A percentile compares a stretch with the other conserved stretches of the same genome.
Conservation (phyloP, 768 basidiomycete species). For the Galerina sulciceps region DNA sequence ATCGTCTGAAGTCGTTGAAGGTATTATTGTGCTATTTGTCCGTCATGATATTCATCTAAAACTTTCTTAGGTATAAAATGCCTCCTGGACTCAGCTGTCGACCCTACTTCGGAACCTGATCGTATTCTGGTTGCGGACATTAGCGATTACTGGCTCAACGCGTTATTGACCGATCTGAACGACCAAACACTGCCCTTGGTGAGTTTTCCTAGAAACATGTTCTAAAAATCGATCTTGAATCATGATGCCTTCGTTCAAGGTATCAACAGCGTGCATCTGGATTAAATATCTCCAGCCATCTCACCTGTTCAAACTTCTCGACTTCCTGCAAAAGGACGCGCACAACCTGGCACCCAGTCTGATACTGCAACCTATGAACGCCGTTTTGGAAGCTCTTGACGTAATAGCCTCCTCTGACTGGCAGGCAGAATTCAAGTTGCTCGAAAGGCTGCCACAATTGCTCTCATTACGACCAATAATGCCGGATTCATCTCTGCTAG, state of each 20-base stretch:
- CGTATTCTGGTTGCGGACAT: constrained; percentile 42
- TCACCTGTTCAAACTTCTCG: constrained; percentile 49
- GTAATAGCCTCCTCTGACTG: constrained; percentile 19
- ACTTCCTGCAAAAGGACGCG: constrained; percentile 30
- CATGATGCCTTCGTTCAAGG: constrained; percentile 18
- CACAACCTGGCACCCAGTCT: constrained; percentile 7
- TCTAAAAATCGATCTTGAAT: neutral
- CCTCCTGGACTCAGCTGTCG: constrained; percentile 44
- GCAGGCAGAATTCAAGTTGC: constrained; percentile 30
- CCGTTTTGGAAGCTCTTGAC: constrained; percentile 40
- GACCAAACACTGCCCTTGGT: neutral
- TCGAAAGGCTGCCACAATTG: constrained; percentile 39
- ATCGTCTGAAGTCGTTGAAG: constrained; percentile 32
- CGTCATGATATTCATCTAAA: neutral
- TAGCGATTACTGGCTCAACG: constrained; percentile 46
- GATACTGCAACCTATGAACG: constrained; percentile 32
- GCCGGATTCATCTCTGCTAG: constrained; percentile 40
- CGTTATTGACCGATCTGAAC: constrained; percentile 15
- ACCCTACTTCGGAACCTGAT: constrained; percentile 40
- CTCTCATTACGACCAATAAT: constrained; percentile 39
- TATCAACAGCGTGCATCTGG: constrained; percentile 48
- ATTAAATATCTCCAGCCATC: constrained; percentile 51
- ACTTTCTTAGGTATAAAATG: constrained; percentile 39
- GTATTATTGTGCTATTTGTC: constrained; percentile 23
- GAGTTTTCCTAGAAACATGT: constrained; percentile 16